Percentiles rank a stretch among this genome's conserved stretches.
phyloP scores from a whole-genome alignment of 305 asterid species.

The Fraxinus xanthoxyloides region DNA sequence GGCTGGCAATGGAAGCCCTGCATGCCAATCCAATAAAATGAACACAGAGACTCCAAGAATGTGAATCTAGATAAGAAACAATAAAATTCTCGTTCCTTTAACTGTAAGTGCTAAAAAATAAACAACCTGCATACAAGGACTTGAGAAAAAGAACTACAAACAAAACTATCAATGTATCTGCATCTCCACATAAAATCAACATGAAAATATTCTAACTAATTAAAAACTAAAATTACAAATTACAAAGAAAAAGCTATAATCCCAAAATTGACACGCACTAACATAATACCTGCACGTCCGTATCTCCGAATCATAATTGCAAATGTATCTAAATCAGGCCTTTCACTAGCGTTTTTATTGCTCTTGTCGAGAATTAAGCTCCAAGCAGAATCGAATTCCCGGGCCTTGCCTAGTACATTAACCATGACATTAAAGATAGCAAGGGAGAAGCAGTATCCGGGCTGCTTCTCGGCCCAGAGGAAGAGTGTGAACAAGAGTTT shows the following conservation, averaged over 20 bases:
- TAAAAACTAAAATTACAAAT: background rate
- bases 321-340: slow-evolving; percentile 56
- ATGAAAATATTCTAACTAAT: background rate
- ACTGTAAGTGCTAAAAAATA: background rate
- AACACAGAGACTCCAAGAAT: background rate
- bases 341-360: slow-evolving; percentile 28
- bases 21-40: slow-evolving; percentile 9
- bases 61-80: background rate
- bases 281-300: slow-evolving; percentile 62
- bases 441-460: slow-evolving; percentile 41
- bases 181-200: background rate
- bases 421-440: slow-evolving; percentile 59
- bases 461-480: slow-evolving; percentile 62
- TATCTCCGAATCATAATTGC: slow-evolving; percentile 67
- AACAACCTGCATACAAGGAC: background rate
- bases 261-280: background rate
- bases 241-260: background rate
- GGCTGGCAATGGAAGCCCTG: slow-evolving; percentile 65
- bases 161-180: background rate
- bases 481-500: slow-evolving; percentile 68
- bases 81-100: background rate
- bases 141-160: background rate
- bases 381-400: slow-evolving; percentile 81
- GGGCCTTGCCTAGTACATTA: slow-evolving; percentile 63
- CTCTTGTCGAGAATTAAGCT: slow-evolving; percentile 48